Base-by-base conservation (phyloP, 805 yeast genomes). In the Ogataea polymorpha region DNA sequence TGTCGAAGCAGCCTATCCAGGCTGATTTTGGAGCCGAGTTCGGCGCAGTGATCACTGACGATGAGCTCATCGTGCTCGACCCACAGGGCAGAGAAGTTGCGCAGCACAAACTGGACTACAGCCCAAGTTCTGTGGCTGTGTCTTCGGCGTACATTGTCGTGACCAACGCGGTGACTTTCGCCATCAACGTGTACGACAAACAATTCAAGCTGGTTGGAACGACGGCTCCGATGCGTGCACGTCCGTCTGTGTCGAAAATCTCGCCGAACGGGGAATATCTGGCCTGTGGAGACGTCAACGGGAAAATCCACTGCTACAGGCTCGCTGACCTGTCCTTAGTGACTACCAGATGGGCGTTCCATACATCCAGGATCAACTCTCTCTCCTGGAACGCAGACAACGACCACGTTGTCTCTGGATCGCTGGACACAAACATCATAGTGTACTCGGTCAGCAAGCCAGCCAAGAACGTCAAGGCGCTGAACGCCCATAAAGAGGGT, bases 321-420 rank as follows among this genome's bases (percentile, higher is more conserved):
- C 59, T 79, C 6, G 61, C 59, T 2, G 80, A 79, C 28, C 75
- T 68, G 37, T 51, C 73, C 3, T 66, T 86, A 6, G 73, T 80
- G 26, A 88, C 98, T 2, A 79, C 95, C 0, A 77, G 97, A 59
- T 93, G 99, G 99, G 82, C 95, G 0, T 91, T 87, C 79, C 97
- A 93, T 61, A 86, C 90, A 2, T 82, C 96, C 42, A 80, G 76
- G 41, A 83, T 93, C 48, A 79, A 78, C 44, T 75, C 81, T 23
- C 85, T 93, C 35, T 63, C 79, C 17, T 93, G 98, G 99, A 75
- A 81, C 32, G 67, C 67, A 8, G 89, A 84, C 51, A 82, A 86
- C 42, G 79, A 82, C 51, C 80, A 75, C 51, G 73, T 86, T 32
- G 86, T 81, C 15, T 80, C 91, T 44, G 93, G 84, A 0, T 86